These are phyloP conservation scores for Didymella arachidicola DNA, from an alignment of 2,329 filamentous ascomycete species.

Conservation along the genomic window DNA sequence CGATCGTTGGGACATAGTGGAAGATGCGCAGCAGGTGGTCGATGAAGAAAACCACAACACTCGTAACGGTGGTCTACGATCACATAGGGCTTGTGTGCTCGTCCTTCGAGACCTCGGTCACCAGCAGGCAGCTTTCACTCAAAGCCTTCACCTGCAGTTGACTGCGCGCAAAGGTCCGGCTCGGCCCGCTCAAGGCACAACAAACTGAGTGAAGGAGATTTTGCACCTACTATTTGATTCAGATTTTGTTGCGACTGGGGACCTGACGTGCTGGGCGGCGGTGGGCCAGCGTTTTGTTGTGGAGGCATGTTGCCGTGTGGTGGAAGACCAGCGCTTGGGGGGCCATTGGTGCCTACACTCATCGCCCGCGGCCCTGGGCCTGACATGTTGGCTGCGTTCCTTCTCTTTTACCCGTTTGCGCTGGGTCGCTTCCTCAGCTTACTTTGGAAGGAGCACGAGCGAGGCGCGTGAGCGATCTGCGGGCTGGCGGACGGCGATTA, in stretches of 20 bases:
- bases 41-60: not conserved
- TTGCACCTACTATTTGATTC: conserved; percentile 86
- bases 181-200: not conserved
- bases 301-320: conserved; percentile 56
- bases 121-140: conserved; percentile 2
- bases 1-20: not conserved
- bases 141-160: not conserved
- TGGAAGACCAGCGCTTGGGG: conserved; percentile 50
- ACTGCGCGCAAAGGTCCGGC: not conserved
- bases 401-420: conserved; percentile 29
- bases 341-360: conserved; percentile 55
- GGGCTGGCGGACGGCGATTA: not conserved
- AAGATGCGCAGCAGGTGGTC: not conserved
- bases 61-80: not conserved
- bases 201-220: not conserved
- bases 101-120: not conserved
- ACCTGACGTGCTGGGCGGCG: conserved; percentile 57
- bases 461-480: conserved; percentile 30
- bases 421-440: conserved; percentile 26
- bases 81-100: not conserved
- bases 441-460: conserved; percentile 26
- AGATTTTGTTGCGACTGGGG: conserved; percentile 84
- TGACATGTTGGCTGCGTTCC: conserved; percentile 42
- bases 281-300: conserved; percentile 57
- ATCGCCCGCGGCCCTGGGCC: conserved; percentile 48